Evolutionary conservation across 768 basidiomycete genomes (phyloP), one percentile per base, ranked within the genome.

Genomic region (Ramaria sp.): DNA sequence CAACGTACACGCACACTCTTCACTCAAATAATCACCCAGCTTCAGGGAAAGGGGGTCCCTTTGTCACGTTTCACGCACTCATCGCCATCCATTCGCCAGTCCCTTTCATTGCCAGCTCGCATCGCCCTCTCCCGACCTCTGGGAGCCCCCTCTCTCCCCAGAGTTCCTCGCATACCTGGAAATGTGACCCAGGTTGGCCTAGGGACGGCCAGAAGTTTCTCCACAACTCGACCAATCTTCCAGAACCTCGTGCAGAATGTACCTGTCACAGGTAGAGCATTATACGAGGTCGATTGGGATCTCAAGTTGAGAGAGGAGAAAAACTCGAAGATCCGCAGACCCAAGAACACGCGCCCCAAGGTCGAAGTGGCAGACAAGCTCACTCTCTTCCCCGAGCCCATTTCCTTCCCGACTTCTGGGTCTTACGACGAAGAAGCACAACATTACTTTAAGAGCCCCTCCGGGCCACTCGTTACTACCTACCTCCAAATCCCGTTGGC

Each of bases 231-330:
- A 2, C 85, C 86, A 3, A 76, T 91, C 45, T 91, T 91, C 73
- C 83, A 89, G 66, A 83, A 86, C 65, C 68, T 93, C 42, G 81
- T 81, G 1, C 79, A 90, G 66, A 90, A 90, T 63, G 82, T 88
- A 0, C 90, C 91, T 7, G 70, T 93, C n/a, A 76, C 81, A 1
- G 79, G 78, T 9, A 78, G 91, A 27, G 83, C 90, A 2, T 72
- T 91, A 43, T 82, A 81, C 66, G 84, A 90, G 66, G 82, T 79
- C 0, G 86, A 90, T 64, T 79, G 81, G 75, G 82, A 89, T 42
- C 33, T 82, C 24, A 77, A 80, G 60, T 67, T 72, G 62, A 74
- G 71, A 59, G 74, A 81, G 68, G 76, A 79, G 59, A 48, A 58
- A 13, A 7, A 33, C 37, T 48, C n/a, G 30, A 64, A 63, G 46